These are phyloP conservation scores for Apodospora peruviana DNA, from an alignment of 495 filamentous ascomycete species.

Conservation along the genomic window DNA sequence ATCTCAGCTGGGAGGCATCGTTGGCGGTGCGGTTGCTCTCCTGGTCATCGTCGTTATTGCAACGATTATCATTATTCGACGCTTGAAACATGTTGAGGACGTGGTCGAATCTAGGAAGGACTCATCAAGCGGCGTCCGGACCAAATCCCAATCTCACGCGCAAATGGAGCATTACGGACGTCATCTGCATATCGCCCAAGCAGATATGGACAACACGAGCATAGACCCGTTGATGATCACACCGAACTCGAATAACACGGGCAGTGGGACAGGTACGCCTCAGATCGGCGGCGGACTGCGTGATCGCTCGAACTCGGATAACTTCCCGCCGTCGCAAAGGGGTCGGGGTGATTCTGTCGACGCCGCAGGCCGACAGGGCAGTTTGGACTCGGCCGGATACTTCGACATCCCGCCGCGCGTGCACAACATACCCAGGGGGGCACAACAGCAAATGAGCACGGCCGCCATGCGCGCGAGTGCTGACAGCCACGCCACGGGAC, in stretches of 20 bases:
- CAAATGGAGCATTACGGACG: slow-evolving; percentile 20
- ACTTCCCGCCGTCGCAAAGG: slow-evolving; percentile 15
- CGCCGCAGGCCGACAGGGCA: slow-evolving; percentile 21
- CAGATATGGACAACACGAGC: slow-evolving; percentile 15
- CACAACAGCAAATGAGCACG: slow-evolving; percentile 13
- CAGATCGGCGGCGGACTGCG: slow-evolving; percentile 3
- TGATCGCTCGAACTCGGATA: slow-evolving; percentile 19
- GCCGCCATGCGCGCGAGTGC: slow-evolving; percentile 21
- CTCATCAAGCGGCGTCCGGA: slow-evolving; percentile 19
- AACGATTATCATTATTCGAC: slow-evolving; percentile 32
- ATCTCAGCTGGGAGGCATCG: slow-evolving; percentile 36
- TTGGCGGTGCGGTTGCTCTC: slow-evolving; percentile 35
- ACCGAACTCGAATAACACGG: slow-evolving; percentile 4
- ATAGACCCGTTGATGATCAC: slow-evolving; percentile 19
- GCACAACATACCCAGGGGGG: slow-evolving; percentile 14
- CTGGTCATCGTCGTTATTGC: slow-evolving; percentile 31
- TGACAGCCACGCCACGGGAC: slow-evolving; percentile 21
- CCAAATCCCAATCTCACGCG: slow-evolving; percentile 14
- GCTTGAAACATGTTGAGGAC: slow-evolving; percentile 28
- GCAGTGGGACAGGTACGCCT: slow-evolving; percentile 8
- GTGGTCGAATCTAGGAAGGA: slow-evolving; percentile 25
- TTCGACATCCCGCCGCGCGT: slow-evolving; percentile 19
- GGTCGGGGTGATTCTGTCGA: slow-evolving; percentile 16
- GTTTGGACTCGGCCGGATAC: slow-evolving; percentile 26
- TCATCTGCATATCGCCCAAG: slow-evolving; percentile 15